Base-by-base conservation (phyloP, 768 basidiomycete genomes). In the Kwoniella dejecticola region DNA sequence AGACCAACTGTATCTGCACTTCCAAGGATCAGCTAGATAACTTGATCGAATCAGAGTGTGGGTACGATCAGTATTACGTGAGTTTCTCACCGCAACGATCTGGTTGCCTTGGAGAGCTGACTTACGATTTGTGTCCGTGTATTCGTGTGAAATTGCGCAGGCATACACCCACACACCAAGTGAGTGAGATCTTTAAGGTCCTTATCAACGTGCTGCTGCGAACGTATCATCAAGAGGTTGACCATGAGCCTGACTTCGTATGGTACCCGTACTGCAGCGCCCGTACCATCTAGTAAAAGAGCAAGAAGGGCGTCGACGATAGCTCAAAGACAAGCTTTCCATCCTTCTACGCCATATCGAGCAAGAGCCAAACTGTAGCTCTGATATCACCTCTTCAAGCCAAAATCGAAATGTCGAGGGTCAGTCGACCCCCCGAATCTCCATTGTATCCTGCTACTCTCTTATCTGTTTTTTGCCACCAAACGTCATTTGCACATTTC, bases 1-100 rank as follows among this genome's bases (percentile, higher is more conserved):
- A 60, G 27, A 60, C 59, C 23, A 45, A 44, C 12, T 60, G 59
- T 49, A 47, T 52, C 13, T 60, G 59, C 24, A 38, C 36, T 40
- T 29, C 26, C 6, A 29, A 45, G 50, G 23, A 36, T 24, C 40
- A 60, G 12, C 19, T 60, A 2, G 44, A 52, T 11, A 33, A 26
- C 5, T 12, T 53, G 26, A 42, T 23, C 11, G 29, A 60, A 27
- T 23, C 41, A 19, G 47, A 36, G 26, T 60, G 59, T 31, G 50
- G 44, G 30, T 53, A 31, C 26, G 50, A 60, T 3, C n/a, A 52
- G 3, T 60, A 52, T 23, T 60, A 44, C 21, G 59, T 60, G 42
- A 53, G 59, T 46, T 19, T 21, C 0, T 5, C 26, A 7, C 13
- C 31, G 7, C 36, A 12, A 30, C 21, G 19, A 36, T 36, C 33